phyloP scores from a whole-genome alignment of 495 filamentous ascomycete genomes.

The Pyrenula massariospora region DNA sequence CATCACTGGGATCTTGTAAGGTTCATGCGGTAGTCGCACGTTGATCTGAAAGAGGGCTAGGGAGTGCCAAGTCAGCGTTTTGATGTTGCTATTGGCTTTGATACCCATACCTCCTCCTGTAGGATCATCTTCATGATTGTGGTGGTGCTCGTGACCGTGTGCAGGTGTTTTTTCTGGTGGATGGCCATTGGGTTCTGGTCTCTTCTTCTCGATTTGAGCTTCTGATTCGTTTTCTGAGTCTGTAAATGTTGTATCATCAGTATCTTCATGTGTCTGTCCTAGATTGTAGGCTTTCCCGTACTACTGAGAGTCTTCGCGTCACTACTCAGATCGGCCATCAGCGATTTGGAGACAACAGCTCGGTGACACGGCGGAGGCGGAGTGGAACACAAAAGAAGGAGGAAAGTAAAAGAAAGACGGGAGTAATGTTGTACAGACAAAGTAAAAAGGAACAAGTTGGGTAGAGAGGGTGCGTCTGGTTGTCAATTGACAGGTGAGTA shows the following conservation, averaged over 20 bases:
- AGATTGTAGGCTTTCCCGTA: too few species aligned
- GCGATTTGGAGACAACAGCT: neutral
- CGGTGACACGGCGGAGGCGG: neutral
- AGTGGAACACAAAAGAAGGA: neutral
- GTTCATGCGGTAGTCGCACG: slow-evolving; percentile 72
- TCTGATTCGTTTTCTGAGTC: neutral
- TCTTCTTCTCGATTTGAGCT: neutral
- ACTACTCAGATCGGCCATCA: slow-evolving; percentile 5
- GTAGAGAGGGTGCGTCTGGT: neutral
- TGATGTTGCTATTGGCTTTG: neutral
- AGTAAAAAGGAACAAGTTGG: neutral
- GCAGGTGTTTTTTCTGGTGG: neutral
- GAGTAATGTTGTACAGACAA: neutral
- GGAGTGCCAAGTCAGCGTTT: neutral
- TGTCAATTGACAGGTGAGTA: neutral
- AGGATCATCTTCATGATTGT: slow-evolving; percentile 24
- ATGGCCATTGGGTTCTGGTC: neutral
- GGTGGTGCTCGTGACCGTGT: slow-evolving; percentile 1
- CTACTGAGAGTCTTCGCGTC: slow-evolving; percentile 5
- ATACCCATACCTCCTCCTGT: slow-evolving; percentile 24
- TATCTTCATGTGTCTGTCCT: too few species aligned
- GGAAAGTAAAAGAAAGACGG: neutral
- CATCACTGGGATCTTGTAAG: slow-evolving; percentile 72
- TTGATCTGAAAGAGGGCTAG: slow-evolving; percentile 66
- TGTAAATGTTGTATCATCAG: neutral